phyloP scores from a whole-genome alignment of 2,329 filamentous ascomycete species.

The Grosmannia penicillata region DNA sequence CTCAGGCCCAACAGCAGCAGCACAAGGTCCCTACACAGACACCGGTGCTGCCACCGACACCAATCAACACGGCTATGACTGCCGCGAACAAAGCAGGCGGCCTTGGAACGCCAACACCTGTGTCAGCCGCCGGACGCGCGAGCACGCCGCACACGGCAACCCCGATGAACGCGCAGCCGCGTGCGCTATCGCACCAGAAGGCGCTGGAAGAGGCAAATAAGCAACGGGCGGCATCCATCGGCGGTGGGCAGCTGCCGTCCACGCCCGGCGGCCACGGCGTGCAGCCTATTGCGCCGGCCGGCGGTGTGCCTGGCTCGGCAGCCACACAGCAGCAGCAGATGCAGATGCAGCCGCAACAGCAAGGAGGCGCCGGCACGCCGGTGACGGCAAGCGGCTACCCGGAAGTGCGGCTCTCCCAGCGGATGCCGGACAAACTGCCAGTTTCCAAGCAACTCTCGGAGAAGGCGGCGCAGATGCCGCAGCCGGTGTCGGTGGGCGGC shows the following conservation, averaged over 20 bases:
- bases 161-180: conserved; percentile 22
- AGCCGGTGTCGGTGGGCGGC: conserved; percentile 56
- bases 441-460: conserved; percentile 68
- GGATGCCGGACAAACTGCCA: conserved; percentile 50
- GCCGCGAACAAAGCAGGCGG: conserved; percentile 18
- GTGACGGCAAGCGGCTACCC: background rate
- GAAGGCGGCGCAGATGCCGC: conserved; percentile 52
- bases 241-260: conserved; percentile 6
- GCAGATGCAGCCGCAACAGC: conserved; percentile 1
- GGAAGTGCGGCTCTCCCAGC: conserved; percentile 12
- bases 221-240: conserved; percentile 14
- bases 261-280: background rate
- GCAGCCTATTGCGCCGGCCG: conserved; percentile 4
- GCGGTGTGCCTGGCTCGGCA: background rate
- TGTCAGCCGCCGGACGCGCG: conserved; percentile 2
- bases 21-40: conserved; percentile 15
- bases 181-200: conserved; percentile 32
- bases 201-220: conserved; percentile 35
- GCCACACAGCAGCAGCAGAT: conserved; percentile 11
- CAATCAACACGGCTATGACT: conserved; percentile 33
- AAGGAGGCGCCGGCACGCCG: conserved; percentile 12
- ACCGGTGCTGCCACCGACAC: conserved; percentile 17
- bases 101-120: conserved; percentile 20
- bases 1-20: conserved; percentile 11
- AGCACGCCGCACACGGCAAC: conserved; percentile 28